Conservation (phyloP, 805 yeast species). For the Metschnikowia dekortorum region DNA sequence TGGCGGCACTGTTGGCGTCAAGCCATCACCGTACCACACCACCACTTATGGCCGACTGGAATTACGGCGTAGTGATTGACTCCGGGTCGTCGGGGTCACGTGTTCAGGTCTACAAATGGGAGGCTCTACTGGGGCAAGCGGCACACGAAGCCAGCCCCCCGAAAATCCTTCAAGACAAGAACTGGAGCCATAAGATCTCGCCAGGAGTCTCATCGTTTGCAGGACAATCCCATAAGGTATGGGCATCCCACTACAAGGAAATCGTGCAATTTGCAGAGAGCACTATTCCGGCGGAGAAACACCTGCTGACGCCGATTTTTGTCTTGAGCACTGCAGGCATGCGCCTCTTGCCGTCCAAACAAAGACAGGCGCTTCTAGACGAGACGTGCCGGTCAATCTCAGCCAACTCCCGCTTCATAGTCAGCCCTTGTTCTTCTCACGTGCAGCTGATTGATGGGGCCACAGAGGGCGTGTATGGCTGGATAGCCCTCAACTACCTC, state of each 20-base stretch:
- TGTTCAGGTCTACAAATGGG: slow-evolving; percentile 79
- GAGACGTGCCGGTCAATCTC: slow-evolving; percentile 58
- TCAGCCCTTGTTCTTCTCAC: slow-evolving; percentile 62
- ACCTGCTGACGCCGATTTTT: slow-evolving; percentile 73
- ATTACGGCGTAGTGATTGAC: slow-evolving; percentile 86
- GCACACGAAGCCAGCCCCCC: slow-evolving; percentile 53
- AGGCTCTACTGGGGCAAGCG: slow-evolving; percentile 16
- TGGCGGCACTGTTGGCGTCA: not conserved
- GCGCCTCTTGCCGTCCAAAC: slow-evolving; percentile 63
- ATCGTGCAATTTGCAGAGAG: slow-evolving; percentile 65
- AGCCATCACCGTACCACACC: not conserved
- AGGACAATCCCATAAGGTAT: slow-evolving; percentile 48
- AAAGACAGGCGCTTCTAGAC: slow-evolving; percentile 49
- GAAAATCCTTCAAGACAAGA: slow-evolving; percentile 52
- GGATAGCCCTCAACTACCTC: slow-evolving; percentile 88
- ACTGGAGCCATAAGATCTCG: slow-evolving; percentile 66
- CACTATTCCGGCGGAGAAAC: slow-evolving; percentile 61
- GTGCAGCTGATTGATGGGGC: slow-evolving; percentile 90
- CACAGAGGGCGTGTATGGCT: slow-evolving; percentile 91
- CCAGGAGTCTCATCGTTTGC: slow-evolving; percentile 81
- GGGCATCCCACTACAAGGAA: slow-evolving; percentile 64
- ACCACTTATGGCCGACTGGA: slow-evolving; percentile 12
- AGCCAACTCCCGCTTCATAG: slow-evolving; percentile 50
- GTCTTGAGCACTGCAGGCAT: slow-evolving; percentile 97
- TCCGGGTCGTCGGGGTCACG: slow-evolving; percentile 97